phyloP scores from a whole-genome alignment of 441 rosid species.

The Pelargonium australe region DNA sequence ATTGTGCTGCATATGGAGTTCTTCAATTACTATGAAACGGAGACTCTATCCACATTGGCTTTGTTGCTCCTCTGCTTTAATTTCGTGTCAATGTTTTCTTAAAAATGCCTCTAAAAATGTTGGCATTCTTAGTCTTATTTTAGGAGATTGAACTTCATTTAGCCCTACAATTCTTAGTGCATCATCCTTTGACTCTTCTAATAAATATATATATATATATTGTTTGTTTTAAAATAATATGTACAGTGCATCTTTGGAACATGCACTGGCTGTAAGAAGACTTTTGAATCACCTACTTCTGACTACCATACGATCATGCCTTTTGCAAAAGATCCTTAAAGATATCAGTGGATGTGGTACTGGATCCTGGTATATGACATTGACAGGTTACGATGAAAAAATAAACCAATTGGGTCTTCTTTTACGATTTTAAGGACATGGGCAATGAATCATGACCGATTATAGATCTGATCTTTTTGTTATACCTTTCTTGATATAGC shows the following conservation, averaged over 20 bases:
- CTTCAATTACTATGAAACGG: background rate
- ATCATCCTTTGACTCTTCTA: background rate
- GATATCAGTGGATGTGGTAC: background rate
- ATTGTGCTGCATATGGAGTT: background rate
- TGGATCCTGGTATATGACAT: background rate
- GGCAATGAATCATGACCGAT: background rate
- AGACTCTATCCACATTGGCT: background rate
- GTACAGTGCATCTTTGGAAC: no score
- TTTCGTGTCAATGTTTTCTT: background rate
- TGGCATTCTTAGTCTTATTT: background rate
- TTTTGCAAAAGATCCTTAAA: background rate
- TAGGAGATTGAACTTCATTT: background rate
- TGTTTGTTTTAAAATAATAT: no score
- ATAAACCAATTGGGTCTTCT: background rate
- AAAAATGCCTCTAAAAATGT: background rate
- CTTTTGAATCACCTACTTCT: background rate
- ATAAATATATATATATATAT: background rate
- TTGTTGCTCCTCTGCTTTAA: background rate
- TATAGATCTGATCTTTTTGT: background rate
- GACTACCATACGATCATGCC: background rate
- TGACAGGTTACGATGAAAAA: background rate
- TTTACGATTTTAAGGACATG: background rate
- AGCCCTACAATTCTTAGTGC: background rate
- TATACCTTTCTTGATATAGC: background rate
- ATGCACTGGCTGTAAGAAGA: no score